Evolutionary conservation across 2,329 filamentous ascomycete genomes (phyloP).

Genomic region (Trichoderma aggressivum): DNA sequence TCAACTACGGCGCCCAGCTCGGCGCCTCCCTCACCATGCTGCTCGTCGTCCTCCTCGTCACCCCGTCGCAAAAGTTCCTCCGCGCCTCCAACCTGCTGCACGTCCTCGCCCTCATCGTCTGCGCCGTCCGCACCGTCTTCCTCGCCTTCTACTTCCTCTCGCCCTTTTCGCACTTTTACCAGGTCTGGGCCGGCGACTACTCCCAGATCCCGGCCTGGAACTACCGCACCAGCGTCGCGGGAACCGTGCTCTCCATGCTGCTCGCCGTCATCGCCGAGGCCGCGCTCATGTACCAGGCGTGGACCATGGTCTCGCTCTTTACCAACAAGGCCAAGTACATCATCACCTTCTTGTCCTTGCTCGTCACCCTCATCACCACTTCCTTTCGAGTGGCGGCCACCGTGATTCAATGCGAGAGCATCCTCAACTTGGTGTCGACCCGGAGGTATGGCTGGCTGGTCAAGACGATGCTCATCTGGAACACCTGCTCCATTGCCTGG

Average conservation of each 20-base stretch:
- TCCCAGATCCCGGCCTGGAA: slow-evolving; percentile 42
- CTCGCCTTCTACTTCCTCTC: slow-evolving; percentile 59
- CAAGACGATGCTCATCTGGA: slow-evolving; percentile 38
- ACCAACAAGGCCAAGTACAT: slow-evolving; percentile 32
- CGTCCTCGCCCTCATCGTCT: slow-evolving; percentile 54
- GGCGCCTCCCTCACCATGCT: slow-evolving; percentile 66
- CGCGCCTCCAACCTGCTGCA: slow-evolving; percentile 67
- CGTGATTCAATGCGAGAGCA: slow-evolving; percentile 36
- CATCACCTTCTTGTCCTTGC: slow-evolving; percentile 32
- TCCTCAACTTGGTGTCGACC: slow-evolving; percentile 27
- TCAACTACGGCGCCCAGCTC: slow-evolving; percentile 69
- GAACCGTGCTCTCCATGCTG: slow-evolving; percentile 42
- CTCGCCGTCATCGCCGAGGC: slow-evolving; percentile 45
- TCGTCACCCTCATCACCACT: slow-evolving; percentile 34
- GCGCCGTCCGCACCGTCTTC: slow-evolving; percentile 57
- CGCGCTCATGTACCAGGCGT: slow-evolving; percentile 51
- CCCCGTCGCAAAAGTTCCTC: slow-evolving; percentile 60
- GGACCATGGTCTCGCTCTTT: slow-evolving; percentile 52
- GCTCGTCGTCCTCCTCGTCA: slow-evolving; percentile 63
- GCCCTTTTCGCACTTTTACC: slow-evolving; percentile 59
- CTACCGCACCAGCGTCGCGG: slow-evolving; percentile 37
- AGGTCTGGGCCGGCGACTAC: slow-evolving; percentile 54
- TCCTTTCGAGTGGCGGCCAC: slow-evolving; percentile 34
- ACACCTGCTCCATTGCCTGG: slow-evolving; percentile 46
- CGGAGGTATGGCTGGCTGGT: slow-evolving; percentile 36